Evolutionary conservation across 305 asterid genomes (phyloP), one percentile per base, ranked within the genome.

Genomic region (Stenogyne calaminthoides): DNA sequence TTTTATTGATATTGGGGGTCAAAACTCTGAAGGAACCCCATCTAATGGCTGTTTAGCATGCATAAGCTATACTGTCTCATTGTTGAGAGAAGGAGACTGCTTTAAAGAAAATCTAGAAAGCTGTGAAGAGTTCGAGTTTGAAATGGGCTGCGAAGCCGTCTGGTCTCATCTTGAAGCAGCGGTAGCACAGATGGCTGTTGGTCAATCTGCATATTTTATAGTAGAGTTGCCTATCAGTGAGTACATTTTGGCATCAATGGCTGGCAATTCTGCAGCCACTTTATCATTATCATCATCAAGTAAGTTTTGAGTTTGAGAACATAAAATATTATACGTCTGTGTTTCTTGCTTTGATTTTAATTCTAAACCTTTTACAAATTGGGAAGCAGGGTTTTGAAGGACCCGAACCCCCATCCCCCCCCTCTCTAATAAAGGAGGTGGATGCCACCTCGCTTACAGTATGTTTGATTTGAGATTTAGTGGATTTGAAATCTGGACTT

Each of bases 71-170:
- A 81, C 83, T 46, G 88, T 88, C 62, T 81, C 84, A 55, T 88
- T 90, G 84, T 80, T 83, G 54, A 46, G 80, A 3, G 86, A 81
- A 78, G 87, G 80, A 55, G 91, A 82, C 11, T 19, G 69, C 64
- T 32, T 60, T 71, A 95, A 85, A 84, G 92, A 88, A 74, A 80
- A 72, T 78, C 81, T 95, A 39, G 99, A 95, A 87, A 87, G 97
- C 84, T 84, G 81, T 69, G 94, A 91, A 71, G 90, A 88, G 64
- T 95, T 92, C 77, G 99, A 94, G 77, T 94, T 94, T 79, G 99
- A 91, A 87, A 80, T 90, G 15, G 98, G 99, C 59, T 87, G 78
- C 70, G 96, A 89, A 83, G 89, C 89, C 7, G 89, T 88, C 49
- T 74, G 83, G 60, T 84, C 99, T 67, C 76, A 67, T 77, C 72